Conservation (phyloP, 2,329 filamentous ascomycete species). For the Nakataea oryzae region DNA sequence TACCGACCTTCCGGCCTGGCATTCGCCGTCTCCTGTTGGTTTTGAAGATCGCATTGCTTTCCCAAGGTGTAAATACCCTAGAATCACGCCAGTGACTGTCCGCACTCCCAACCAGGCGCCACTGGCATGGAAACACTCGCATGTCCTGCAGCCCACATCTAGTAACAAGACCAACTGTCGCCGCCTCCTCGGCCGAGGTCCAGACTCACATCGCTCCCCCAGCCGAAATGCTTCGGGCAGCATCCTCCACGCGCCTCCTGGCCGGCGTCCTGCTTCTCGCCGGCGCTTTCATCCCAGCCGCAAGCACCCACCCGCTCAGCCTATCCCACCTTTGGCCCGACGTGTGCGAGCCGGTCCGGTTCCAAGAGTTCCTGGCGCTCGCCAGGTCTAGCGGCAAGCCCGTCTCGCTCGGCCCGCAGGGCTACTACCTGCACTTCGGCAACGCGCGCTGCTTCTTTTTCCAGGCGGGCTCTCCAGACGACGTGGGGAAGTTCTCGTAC, state of each 20-base stretch:
- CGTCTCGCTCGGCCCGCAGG: constrained; percentile 3
- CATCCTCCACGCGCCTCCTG: background rate
- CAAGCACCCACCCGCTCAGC: background rate
- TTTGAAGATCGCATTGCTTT: background rate
- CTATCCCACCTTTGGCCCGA: constrained; percentile 1
- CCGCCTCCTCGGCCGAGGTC: background rate
- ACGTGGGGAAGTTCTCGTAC: constrained; percentile 1
- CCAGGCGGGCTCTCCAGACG: background rate
- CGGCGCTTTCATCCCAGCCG: background rate
- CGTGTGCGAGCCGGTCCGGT: constrained; percentile 2
- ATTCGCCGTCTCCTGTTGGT: background rate
- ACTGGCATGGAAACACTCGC: background rate
- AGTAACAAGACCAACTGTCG: background rate
- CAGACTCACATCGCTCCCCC: background rate
- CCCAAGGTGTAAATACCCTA: background rate
- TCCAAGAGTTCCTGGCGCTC: constrained; percentile 4
- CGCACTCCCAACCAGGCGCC: too few species aligned
- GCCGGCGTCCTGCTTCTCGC: background rate
- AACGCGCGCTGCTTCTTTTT: constrained; percentile 3
- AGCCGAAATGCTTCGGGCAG: background rate
- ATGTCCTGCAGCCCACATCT: background rate
- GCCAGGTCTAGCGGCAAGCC: constrained; percentile 1
- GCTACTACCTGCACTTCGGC: constrained; percentile 4
- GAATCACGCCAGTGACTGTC: background rate
- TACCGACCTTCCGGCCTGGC: background rate